A percentile compares a stretch with the other conserved stretches of the same genome.
These are phyloP conservation scores for Huntiella omanensis DNA, from an alignment of 2,329 filamentous ascomycete genomes.

Conservation along the genomic window DNA sequence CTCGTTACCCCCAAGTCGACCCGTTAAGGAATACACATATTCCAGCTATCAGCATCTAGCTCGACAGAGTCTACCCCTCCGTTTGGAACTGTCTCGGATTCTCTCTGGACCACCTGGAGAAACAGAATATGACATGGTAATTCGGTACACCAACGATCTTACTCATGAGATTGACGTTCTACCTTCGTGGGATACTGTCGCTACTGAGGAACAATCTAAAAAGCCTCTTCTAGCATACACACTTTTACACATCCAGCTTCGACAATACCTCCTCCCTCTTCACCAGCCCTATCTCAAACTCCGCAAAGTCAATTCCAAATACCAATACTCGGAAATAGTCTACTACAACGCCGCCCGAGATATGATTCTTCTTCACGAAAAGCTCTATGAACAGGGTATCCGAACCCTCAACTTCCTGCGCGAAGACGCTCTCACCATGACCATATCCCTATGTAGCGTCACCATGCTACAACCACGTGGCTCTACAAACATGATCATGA, in stretches of 20 bases:
- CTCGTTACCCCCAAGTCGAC: constrained; percentile 31
- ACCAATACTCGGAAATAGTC: constrained; percentile 43
- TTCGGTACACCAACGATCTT: constrained; percentile 41
- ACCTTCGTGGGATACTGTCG: constrained; percentile 32
- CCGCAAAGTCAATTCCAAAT: constrained; percentile 39
- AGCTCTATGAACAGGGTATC: constrained; percentile 38
- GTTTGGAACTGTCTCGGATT: constrained; percentile 37
- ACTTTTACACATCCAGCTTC: constrained; percentile 38
- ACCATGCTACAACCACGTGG: constrained; percentile 40
- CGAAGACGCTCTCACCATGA: constrained; percentile 39
- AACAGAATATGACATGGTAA: constrained; percentile 42
- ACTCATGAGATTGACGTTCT: constrained; percentile 41
- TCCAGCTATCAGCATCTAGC: constrained; percentile 40
- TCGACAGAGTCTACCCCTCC: constrained; percentile 34
- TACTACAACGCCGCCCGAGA: constrained; percentile 45
- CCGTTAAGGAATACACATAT: constrained; percentile 35
- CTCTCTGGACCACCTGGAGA: constrained; percentile 34
- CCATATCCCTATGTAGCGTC: constrained; percentile 42
- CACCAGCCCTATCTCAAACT: constrained; percentile 42
- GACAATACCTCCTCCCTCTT: constrained; percentile 42
- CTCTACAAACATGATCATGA: constrained; percentile 43
- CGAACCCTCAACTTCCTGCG: constrained; percentile 40
- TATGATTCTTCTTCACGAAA: constrained; percentile 42
- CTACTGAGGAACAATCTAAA: constrained; percentile 20
- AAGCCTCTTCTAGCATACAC: constrained; percentile 41